These are phyloP conservation scores for Schizochytrium sp. DNA, from an alignment of 108 stramenopile species.

Conservation along the genomic window DNA sequence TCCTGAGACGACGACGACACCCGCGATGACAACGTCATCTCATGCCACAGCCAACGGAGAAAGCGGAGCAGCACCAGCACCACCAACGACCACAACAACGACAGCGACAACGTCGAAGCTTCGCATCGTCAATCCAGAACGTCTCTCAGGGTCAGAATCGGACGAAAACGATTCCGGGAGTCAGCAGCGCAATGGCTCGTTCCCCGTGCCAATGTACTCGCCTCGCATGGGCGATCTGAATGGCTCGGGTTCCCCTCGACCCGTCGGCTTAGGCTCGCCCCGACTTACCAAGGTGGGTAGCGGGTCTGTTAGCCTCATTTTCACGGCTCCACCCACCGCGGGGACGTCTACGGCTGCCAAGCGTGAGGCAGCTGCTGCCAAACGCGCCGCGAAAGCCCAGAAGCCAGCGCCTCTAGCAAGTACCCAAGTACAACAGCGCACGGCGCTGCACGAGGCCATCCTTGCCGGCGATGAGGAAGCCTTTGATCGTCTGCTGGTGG, in stretches of 20 bases:
- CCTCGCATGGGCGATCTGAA: neutral
- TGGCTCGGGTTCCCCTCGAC: neutral
- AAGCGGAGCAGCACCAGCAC: no score
- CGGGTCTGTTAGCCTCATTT: neutral
- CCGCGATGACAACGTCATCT: no score
- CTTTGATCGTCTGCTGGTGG: neutral
- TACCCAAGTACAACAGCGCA: neutral
- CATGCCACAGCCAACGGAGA: no score
- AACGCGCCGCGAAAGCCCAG: neutral
- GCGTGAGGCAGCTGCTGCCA: no score
- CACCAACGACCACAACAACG: no score
- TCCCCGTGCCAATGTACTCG: neutral
- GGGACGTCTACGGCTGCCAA: no score
- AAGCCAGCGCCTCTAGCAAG: neutral
- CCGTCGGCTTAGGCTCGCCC: neutral
- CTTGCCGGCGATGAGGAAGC: neutral
- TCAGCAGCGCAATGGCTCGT: neutral
- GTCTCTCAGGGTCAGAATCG: neutral
- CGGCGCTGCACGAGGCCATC: neutral
- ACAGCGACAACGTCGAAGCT: neutral
- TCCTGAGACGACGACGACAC: no score
- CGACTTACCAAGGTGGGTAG: neutral
- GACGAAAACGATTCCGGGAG: neutral
- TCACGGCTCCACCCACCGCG: neutral
- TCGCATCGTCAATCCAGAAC: neutral